These are phyloP conservation scores for Alternaria triticimaculans DNA, from an alignment of 2,329 filamentous ascomycete genomes.

Conservation along the genomic window DNA sequence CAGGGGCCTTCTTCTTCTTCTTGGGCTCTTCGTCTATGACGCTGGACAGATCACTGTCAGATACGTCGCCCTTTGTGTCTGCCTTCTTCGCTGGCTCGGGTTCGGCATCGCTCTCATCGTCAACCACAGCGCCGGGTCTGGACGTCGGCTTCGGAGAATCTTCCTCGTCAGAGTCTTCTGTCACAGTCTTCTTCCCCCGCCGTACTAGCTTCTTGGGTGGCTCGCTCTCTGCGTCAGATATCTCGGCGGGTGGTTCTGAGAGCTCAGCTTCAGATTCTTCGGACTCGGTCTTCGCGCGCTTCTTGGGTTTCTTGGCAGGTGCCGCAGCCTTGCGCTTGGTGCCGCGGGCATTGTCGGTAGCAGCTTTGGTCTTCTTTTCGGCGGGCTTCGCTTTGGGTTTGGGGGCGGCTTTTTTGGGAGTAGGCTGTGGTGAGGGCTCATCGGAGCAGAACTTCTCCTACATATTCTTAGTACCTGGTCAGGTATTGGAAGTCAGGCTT, in stretches of 20 bases:
- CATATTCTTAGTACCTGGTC: not conserved
- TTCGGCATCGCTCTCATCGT: slow-evolving; percentile 23
- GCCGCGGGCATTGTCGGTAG: slow-evolving; percentile 21
- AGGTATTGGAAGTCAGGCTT: not conserved
- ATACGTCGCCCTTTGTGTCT: slow-evolving; percentile 39
- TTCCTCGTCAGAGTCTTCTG: slow-evolving; percentile 40
- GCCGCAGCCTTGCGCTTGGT: slow-evolving; percentile 42
- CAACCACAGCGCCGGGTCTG: slow-evolving; percentile 11
- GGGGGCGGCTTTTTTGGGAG: slow-evolving; percentile 25
- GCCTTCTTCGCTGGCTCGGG: slow-evolving; percentile 16
- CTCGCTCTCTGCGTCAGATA: slow-evolving; percentile 37
- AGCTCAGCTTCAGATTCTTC: slow-evolving; percentile 39
- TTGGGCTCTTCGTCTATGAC: slow-evolving; percentile 78
- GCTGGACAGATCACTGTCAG: slow-evolving; percentile 72
- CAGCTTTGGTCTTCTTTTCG: slow-evolving; percentile 30
- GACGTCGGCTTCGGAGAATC: slow-evolving; percentile 16
- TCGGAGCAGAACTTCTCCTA: slow-evolving; percentile 40
- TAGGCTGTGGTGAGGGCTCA: slow-evolving; percentile 26
- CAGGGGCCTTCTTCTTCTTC: slow-evolving; percentile 54
- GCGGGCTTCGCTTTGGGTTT: slow-evolving; percentile 32
- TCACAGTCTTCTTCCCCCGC: slow-evolving; percentile 34
- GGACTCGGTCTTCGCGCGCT: slow-evolving; percentile 14
- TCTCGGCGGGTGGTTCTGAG: slow-evolving; percentile 21
- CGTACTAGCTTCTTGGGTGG: slow-evolving; percentile 32
- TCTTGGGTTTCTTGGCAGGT: slow-evolving; percentile 36